A percentile compares a stretch with the other conserved stretches of the same genome.
Conservation (phyloP, 2,329 filamentous ascomycete species). For the Xylaria polymorpha region DNA sequence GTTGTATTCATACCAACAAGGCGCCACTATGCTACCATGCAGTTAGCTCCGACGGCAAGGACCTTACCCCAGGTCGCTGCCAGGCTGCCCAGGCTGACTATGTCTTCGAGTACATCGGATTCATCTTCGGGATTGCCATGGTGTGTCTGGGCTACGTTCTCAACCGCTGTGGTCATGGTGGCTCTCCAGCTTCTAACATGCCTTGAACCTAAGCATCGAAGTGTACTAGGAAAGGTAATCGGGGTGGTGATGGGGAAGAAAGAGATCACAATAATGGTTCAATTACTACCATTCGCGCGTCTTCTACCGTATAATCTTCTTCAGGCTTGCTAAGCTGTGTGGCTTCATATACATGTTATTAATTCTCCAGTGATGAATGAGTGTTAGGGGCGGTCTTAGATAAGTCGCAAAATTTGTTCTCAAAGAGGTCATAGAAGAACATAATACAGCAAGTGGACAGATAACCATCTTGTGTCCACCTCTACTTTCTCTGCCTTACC, state of each 20-base stretch:
- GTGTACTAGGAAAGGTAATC: neutral
- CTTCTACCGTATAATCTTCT: neutral
- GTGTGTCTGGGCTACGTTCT: conserved; percentile 18
- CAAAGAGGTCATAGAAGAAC: neutral
- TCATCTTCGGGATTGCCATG: conserved; percentile 15
- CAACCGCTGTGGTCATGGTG: conserved; percentile 19
- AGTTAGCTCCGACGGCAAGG: neutral
- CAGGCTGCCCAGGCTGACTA: conserved; percentile 7
- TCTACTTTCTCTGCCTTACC: neutral
- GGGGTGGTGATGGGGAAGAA: neutral
- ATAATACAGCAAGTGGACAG: neutral
- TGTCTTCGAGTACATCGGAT: conserved; percentile 23
- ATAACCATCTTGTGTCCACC: neutral
- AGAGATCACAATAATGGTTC: no score
- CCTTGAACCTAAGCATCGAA: neutral
- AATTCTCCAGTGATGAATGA: no score
- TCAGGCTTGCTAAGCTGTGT: neutral
- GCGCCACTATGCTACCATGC: neutral
- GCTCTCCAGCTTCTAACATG: neutral
- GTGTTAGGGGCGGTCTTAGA: neutral
- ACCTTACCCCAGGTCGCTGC: conserved; percentile 28
- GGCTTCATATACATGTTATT: neutral
- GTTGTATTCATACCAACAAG: neutral
- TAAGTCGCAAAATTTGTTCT: neutral
- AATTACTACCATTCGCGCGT: neutral